phyloP scores from a whole-genome alignment of 164 flowering plant genomes.

The Santalum album region DNA sequence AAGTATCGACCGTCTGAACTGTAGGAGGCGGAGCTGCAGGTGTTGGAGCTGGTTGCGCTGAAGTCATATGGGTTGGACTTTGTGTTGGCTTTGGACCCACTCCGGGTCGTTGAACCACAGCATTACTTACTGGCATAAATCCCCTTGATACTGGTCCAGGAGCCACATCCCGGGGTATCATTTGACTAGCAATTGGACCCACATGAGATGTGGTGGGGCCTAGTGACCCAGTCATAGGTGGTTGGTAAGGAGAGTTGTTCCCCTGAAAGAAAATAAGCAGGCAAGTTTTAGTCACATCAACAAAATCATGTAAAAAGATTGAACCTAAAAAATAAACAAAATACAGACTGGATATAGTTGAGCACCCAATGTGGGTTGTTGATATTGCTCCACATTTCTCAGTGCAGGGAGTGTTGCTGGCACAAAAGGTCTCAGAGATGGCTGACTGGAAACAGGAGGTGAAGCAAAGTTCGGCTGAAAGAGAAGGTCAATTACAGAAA shows the following conservation, averaged over 20 bases:
- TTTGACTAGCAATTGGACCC: conserved; percentile 32
- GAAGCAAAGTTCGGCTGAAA: conserved; percentile 46
- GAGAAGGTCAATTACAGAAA: background rate
- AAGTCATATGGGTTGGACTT: conserved; percentile 50
- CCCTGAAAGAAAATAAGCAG: conserved; percentile 28
- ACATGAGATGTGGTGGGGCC: conserved; percentile 36
- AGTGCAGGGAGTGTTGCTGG: conserved; percentile 59
- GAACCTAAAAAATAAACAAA: conserved; percentile 2
- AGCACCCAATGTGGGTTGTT: conserved; percentile 77
- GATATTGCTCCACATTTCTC: conserved; percentile 72
- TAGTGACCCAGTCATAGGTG: conserved; percentile 33
- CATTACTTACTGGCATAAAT: conserved; percentile 50
- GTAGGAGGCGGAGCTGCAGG: conserved; percentile 90
- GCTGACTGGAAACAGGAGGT: conserved; percentile 43
- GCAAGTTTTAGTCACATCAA: background rate
- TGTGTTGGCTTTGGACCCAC: conserved; percentile 53
- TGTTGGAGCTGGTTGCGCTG: conserved; percentile 29
- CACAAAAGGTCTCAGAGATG: conserved; percentile 53
- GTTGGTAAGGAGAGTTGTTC: conserved; percentile 33
- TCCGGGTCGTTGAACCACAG: conserved; percentile 54
- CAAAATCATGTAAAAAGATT: background rate
- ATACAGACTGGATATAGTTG: conserved; percentile 74
- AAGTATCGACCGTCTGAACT: conserved; percentile 87
- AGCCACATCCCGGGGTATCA: conserved; percentile 50
- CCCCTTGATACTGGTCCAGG: conserved; percentile 41